Percentiles rank a stretch among this genome's conserved stretches.
Conservation (phyloP, 2,329 filamentous ascomycete species). For the Fulvia fulva region DNA sequence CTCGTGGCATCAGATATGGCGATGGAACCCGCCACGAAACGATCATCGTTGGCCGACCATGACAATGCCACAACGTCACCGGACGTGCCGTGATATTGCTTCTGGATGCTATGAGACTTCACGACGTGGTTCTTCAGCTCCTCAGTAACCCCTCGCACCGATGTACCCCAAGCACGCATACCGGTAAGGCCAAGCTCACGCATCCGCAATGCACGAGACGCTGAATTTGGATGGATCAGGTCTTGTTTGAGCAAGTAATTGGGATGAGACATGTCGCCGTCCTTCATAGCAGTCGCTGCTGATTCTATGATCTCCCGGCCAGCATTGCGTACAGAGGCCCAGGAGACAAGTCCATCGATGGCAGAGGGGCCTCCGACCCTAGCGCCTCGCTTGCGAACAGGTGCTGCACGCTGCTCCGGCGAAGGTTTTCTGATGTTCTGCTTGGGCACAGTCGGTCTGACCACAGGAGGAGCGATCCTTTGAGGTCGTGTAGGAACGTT, state of each 20-base stretch:
- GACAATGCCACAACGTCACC: constrained; percentile 55
- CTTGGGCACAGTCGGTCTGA: too few species aligned
- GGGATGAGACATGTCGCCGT: background rate
- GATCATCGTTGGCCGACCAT: constrained; percentile 53
- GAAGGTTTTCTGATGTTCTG: too few species aligned
- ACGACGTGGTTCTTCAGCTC: constrained; percentile 32
- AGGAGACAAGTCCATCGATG: constrained; percentile 24
- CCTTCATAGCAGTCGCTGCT: background rate
- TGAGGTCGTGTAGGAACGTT: background rate
- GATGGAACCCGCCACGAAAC: constrained; percentile 56
- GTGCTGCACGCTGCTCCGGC: too few species aligned
- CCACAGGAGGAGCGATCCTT: background rate
- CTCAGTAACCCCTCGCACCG: constrained; percentile 13
- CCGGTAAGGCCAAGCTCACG: constrained; percentile 26
- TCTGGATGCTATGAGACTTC: constrained; percentile 42
- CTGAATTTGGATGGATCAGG: constrained; percentile 15
- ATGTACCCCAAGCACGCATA: constrained; percentile 17
- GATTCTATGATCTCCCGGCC: background rate
- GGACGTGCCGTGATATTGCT: constrained; percentile 55
- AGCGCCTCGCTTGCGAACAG: constrained; percentile 6
- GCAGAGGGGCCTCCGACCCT: constrained; percentile 7
- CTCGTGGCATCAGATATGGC: constrained; percentile 52
- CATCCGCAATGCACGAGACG: constrained; percentile 23
- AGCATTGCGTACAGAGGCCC: constrained; percentile 15
- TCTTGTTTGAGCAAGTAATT: constrained; percentile 12